A percentile compares a stretch with the other conserved stretches of the same genome.
Evolutionary conservation across 768 basidiomycete genomes (phyloP).

Genomic region (Psilocybe tampanensis): DNA sequence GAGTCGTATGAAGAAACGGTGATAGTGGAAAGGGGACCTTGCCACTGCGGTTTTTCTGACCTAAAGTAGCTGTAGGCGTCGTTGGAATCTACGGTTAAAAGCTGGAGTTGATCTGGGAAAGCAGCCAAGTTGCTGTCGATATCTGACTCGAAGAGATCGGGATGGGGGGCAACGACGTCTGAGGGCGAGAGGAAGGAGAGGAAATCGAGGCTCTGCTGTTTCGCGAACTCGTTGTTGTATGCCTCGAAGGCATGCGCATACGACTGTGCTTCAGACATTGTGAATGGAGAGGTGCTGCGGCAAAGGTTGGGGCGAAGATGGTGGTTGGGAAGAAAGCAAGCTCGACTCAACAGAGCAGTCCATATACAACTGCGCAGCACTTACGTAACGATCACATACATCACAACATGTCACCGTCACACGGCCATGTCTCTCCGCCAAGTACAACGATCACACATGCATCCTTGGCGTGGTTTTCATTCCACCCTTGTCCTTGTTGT

Average conservation of each 20-base stretch:
- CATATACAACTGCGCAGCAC: constrained; percentile 39
- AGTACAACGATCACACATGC: constrained; percentile 8
- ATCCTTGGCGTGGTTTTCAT: neutral
- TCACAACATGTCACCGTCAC: constrained; percentile 7
- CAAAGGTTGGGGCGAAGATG: constrained; percentile 29
- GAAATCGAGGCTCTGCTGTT: constrained; percentile 58
- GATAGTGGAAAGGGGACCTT: constrained; percentile 68
- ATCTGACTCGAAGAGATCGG: constrained; percentile 84
- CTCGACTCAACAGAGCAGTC: constrained; percentile 10
- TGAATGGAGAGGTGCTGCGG: constrained; percentile 30
- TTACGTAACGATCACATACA: constrained; percentile 25
- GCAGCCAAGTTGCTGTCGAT: constrained; percentile 72
- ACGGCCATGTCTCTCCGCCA: constrained; percentile 13
- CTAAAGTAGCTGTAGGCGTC: constrained; percentile 67
- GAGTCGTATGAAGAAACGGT: constrained; percentile 79
- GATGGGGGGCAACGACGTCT: constrained; percentile 76
- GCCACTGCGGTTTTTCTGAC: constrained; percentile 65
- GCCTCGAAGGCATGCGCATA: constrained; percentile 33
- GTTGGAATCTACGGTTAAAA: constrained; percentile 64
- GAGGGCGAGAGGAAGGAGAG: constrained; percentile 68
- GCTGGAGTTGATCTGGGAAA: constrained; percentile 66
- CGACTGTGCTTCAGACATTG: constrained; percentile 38
- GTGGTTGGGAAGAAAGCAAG: constrained; percentile 31
- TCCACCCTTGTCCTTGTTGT: no score
- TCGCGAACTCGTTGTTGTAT: constrained; percentile 37